Percentiles rank a stretch among this genome's conserved stretches.
These are phyloP conservation scores for Speleostelium caveatum DNA, from an alignment of 78 protist species.

Conservation along the genomic window DNA sequence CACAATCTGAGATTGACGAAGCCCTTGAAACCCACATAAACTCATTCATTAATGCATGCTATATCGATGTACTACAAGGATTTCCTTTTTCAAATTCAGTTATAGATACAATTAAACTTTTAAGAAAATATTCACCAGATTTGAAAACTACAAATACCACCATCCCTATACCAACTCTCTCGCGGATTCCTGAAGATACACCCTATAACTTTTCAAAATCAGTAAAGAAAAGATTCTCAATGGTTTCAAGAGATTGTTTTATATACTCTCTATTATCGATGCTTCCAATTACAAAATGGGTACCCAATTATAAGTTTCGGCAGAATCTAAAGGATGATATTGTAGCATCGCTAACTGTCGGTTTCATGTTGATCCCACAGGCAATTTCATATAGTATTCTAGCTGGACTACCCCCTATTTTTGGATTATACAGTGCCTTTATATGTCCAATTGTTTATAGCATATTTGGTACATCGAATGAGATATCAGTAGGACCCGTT, in stretches of 20 bases:
- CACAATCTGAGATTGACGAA: not conserved
- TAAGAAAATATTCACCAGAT: not conserved
- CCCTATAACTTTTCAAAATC: too few relatives aligned
- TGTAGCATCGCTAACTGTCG: slow-evolving; percentile 84
- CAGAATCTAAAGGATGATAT: slow-evolving; percentile 82
- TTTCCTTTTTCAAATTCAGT: not conserved
- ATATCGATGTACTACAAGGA: not conserved
- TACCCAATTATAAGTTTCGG: slow-evolving; percentile 43
- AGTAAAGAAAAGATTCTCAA: too few relatives aligned
- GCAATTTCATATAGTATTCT: slow-evolving; percentile 86
- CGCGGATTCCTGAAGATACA: not conserved
- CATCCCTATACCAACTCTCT: not conserved
- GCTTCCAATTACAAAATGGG: slow-evolving; percentile 13
- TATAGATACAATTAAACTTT: not conserved
- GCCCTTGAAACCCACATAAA: not conserved
- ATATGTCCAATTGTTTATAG: slow-evolving; percentile 79
- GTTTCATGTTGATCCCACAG: slow-evolving; percentile 79
- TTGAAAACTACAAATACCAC: not conserved
- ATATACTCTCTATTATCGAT: not conserved
- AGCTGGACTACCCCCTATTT: slow-evolving; percentile 83
- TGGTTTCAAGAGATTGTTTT: not conserved
- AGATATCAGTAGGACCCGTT: slow-evolving; percentile 79
- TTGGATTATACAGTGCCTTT: slow-evolving; percentile 76
- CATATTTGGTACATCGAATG: slow-evolving; percentile 75
- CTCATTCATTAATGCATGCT: not conserved